These are phyloP conservation scores for Cadophora sp. DNA, from an alignment of 2,329 filamentous ascomycete genomes.

Conservation along the genomic window DNA sequence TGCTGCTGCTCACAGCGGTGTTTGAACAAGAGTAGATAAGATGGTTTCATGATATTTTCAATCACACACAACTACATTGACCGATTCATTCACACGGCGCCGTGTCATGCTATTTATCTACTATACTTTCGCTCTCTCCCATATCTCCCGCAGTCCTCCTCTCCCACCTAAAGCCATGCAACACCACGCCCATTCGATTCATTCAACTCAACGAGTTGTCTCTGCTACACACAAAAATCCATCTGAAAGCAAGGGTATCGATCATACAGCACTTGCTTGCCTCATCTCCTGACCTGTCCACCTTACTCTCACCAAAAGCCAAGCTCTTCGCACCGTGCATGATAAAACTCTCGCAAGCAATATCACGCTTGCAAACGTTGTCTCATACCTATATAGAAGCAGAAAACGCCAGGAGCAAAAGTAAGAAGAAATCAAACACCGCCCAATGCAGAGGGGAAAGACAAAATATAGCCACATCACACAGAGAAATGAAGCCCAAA, in stretches of 20 bases:
- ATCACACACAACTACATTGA: constrained; percentile 1
- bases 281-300: not conserved
- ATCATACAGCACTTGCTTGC: constrained; percentile 12
- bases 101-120: not conserved
- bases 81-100: not conserved
- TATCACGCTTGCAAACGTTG: not conserved
- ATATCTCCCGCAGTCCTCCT: not conserved
- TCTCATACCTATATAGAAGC: not conserved
- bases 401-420: not conserved
- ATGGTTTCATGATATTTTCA: not conserved
- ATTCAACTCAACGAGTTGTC: not conserved
- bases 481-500: constrained; percentile 1
- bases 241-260: constrained; percentile 10
- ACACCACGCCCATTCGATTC: too few relatives aligned
- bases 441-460: constrained; percentile 8
- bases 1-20: too few relatives aligned
- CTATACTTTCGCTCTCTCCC: not conserved
- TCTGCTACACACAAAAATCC: not conserved
- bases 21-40: too few relatives aligned
- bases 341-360: constrained; percentile 11
- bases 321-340: not conserved
- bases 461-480: not conserved
- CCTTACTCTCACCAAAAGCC: not conserved
- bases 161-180: constrained; percentile 11
- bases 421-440: not conserved